These are phyloP conservation scores for Melampsora larici-populina DNA, from an alignment of 1,284 basidiomycete species.

Conservation along the genomic window DNA sequence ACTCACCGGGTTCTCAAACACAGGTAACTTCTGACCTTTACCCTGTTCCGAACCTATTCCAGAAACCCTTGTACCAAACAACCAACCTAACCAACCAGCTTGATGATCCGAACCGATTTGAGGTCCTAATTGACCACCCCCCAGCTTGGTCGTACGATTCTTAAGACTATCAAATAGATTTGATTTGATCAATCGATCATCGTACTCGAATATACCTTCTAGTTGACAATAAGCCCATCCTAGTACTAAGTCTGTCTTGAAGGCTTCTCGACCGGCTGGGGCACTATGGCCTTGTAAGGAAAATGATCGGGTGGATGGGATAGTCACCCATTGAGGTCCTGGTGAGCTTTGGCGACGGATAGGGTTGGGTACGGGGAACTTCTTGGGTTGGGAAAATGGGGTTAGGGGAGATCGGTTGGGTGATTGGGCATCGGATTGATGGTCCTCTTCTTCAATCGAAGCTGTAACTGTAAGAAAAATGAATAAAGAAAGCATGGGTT, in stretches of 20 bases:
- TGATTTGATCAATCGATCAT: not conserved
- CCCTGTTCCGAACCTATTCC: not conserved
- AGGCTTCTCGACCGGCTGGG: not conserved
- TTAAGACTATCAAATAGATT: not conserved
- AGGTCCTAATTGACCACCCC: conserved; percentile 19
- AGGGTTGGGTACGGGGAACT: not conserved
- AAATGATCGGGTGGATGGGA: not conserved
- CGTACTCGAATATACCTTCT: conserved; percentile 14
- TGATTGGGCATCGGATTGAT: not conserved
- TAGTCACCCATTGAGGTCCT: not conserved
- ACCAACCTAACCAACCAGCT: conserved; percentile 19
- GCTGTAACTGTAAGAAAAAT: not conserved
- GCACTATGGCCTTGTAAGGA: not conserved
- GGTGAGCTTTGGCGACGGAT: not conserved
- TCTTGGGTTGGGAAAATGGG: not conserved
- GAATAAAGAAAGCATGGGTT: not conserved
- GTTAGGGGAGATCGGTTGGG: too few relatives aligned
- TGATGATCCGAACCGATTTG: not conserved
- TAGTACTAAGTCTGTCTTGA: not conserved
- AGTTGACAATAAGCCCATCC: conserved; percentile 40
- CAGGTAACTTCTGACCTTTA: conserved; percentile 63
- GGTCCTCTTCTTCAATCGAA: conserved; percentile 4
- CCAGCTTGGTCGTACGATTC: not conserved
- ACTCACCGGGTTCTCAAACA: conserved; percentile 73
- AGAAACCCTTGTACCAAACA: not conserved